Conservation (phyloP, 2,329 filamentous ascomycete species). For the Penicillium sp. region DNA sequence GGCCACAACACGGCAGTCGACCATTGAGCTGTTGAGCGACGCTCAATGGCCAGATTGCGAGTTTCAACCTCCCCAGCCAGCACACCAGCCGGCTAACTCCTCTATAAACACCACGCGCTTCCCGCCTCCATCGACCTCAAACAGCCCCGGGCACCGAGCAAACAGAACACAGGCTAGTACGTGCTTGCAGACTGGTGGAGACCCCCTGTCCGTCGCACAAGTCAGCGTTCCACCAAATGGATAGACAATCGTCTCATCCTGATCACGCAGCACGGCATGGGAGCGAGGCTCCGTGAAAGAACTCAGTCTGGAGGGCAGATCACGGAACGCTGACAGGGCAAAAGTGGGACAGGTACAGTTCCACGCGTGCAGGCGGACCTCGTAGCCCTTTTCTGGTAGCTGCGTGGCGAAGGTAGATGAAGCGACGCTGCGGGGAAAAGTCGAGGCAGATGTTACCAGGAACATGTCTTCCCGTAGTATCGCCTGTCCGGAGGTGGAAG, state of each 20-base stretch:
- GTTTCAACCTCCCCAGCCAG: conserved; percentile 42
- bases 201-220: conserved; percentile 13
- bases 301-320: conserved; percentile 28
- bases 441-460: conserved; percentile 62
- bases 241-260: conserved; percentile 16
- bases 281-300: neutral
- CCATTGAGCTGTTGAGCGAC: neutral
- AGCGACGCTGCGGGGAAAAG: conserved; percentile 24
- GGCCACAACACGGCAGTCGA: neutral
- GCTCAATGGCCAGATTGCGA: neutral
- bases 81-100: conserved; percentile 71
- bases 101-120: conserved; percentile 53
- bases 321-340: conserved; percentile 66
- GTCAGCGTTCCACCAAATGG: conserved; percentile 40
- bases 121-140: conserved; percentile 58
- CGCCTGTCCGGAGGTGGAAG: neutral
- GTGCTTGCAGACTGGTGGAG: conserved; percentile 71
- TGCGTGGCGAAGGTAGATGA: conserved; percentile 26
- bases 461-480: conserved; percentile 45
- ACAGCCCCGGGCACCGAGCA: conserved; percentile 59
- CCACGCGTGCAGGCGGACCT: conserved; percentile 74
- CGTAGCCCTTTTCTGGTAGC: conserved; percentile 52
- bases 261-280: conserved; percentile 14
- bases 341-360: conserved; percentile 89
- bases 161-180: conserved; percentile 77